Base-by-base conservation (phyloP, 352 stramenopile genomes). In the Globisporangium yorkense region DNA sequence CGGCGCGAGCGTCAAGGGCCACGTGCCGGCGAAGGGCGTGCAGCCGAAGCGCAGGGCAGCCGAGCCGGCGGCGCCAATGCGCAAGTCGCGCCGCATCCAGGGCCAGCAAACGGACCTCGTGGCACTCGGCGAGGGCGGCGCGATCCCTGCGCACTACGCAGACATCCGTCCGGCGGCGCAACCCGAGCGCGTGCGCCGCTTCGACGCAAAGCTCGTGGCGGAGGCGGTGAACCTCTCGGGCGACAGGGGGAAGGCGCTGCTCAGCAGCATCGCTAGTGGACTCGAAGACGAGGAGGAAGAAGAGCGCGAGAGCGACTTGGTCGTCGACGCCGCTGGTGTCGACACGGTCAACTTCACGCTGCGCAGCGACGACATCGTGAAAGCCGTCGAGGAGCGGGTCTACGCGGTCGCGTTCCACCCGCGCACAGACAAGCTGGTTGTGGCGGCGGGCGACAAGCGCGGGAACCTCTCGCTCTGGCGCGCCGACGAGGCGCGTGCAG, bases 331-430 rank as follows among this genome's bases (percentile, higher is more conserved):
- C 1, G 61, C 35, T 5, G 74, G 73, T 16, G 61, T 89, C 0
- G 68, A 83, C 5, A 63, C 66, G 0, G 60, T 88, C 20, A 33
- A 51, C 12, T 95, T 92, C 49, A 44, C 61, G 1, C 51, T 96
- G 27, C 48, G 58, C 16, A 59, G 70, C 18, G 49, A 66, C 0
- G 86, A 93, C 68, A 70, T 96, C 4, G 73, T 79, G 41, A 95
- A 96, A 63, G 80, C 84, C 1, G 62, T 75, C 16, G 69, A 83
- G 16, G 75, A 89, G 54, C 77, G 87, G 39, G 74, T 96, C 33
- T 95, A 90, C 50, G 80, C 82, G 5, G 63, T 96, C 29, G 77
- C 74, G 18, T 87, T 95, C 67, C 83, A 91, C 43, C 84, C 84
- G 7, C 78, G 77, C 40, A 54, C 62, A 1, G 75, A 88, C 59